phyloP scores from a whole-genome alignment of 148 eudicot species.

The Salicornia ramosissima region DNA sequence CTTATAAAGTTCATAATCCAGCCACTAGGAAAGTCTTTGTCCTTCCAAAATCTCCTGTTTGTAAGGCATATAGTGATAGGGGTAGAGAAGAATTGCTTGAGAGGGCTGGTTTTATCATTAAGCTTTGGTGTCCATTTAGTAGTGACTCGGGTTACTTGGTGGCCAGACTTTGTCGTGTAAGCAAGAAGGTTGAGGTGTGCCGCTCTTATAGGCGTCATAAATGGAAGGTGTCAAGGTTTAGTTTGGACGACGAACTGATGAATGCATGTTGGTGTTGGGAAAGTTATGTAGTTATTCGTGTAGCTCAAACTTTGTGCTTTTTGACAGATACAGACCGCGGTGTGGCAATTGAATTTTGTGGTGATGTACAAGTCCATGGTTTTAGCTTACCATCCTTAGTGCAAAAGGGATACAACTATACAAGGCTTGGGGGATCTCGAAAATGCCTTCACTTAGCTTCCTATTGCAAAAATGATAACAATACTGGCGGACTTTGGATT shows the following conservation, averaged over 20 bases:
- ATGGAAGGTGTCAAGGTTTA: background rate
- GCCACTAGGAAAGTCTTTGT: background rate
- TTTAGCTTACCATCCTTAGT: slow-evolving; percentile 1
- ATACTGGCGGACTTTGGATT: slow-evolving; percentile 11
- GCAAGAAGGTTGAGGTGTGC: slow-evolving; percentile 3
- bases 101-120: background rate
- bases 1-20: background rate
- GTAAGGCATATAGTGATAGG: background rate
- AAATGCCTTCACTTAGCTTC: background rate
- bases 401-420: slow-evolving; percentile 1
- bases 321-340: slow-evolving; percentile 11
- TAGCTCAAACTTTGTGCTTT: background rate
- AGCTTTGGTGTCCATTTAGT: background rate
- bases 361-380: background rate
- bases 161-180: background rate
- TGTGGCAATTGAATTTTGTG: background rate
- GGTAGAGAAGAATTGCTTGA: background rate
- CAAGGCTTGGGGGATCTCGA: slow-evolving; percentile 10
- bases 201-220: background rate
- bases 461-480: background rate
- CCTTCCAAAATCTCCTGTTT: background rate
- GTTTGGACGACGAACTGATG: slow-evolving; percentile 9
- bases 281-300: background rate
- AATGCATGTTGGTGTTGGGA: slow-evolving; percentile 8
- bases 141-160: background rate